Evolutionary conservation across 805 yeast genomes (phyloP).

Genomic region (Suhomyces sp.): DNA sequence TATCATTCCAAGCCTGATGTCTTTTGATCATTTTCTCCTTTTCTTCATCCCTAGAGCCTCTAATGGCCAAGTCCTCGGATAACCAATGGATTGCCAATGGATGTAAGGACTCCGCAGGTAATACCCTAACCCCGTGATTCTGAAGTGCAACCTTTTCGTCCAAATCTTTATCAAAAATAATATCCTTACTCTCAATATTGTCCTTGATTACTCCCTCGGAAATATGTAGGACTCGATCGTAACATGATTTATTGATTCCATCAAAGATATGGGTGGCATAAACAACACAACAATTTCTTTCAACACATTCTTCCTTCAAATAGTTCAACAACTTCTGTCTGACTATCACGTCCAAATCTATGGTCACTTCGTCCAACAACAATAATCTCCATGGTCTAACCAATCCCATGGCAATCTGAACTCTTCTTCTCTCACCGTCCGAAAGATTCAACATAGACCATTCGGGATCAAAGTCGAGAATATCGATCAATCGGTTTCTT

Average conservation of each 20-base stretch:
- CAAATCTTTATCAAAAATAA: constrained; percentile 31
- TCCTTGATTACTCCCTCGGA: constrained; percentile 58
- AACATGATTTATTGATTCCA: constrained; percentile 83
- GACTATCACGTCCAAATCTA: constrained; percentile 91
- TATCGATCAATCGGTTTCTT: constrained; percentile 69
- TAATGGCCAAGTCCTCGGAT: constrained; percentile 45
- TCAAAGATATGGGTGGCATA: constrained; percentile 97
- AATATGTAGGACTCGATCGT: constrained; percentile 78
- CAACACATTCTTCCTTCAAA: constrained; percentile 68
- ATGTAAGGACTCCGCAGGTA: constrained; percentile 55
- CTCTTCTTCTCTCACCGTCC: constrained; percentile 94
- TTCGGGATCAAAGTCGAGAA: constrained; percentile 78
- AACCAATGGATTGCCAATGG: constrained; percentile 77
- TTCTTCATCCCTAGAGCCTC: constrained; percentile 57
- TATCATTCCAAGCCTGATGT: constrained; percentile 57
- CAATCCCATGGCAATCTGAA: constrained; percentile 91
- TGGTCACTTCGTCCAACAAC: constrained; percentile 94
- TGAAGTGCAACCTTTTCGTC: constrained; percentile 20
- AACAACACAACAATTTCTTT: constrained; percentile 71
- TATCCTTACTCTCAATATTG: constrained; percentile 29
- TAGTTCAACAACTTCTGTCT: constrained; percentile 72
- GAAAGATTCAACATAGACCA: constrained; percentile 94
- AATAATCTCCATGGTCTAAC: constrained; percentile 86
- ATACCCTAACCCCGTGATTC: constrained; percentile 31
- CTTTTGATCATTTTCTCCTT: constrained; percentile 37